Conservation (phyloP, 148 eudicot genomes). For the Rhododendron vialii region DNA sequence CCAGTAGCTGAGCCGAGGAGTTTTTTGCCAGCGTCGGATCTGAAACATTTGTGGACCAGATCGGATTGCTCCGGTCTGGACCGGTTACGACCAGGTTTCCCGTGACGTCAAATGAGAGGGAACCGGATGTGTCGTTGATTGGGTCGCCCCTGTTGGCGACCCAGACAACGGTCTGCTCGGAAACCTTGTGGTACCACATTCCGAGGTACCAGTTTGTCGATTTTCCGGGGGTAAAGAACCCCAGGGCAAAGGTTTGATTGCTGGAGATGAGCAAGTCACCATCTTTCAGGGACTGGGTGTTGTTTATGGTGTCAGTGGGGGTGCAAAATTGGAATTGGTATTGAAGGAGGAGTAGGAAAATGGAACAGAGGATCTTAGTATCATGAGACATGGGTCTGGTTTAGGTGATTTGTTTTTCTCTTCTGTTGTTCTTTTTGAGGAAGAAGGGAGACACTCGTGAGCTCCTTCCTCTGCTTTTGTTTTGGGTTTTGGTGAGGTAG, state of each 20-base stretch:
- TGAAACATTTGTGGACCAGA: conserved; percentile 38
- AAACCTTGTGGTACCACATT: conserved; percentile 33
- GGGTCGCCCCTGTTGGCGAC: conserved; percentile 56
- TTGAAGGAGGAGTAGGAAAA: background rate
- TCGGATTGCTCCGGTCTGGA: background rate
- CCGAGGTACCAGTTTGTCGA: conserved; percentile 17
- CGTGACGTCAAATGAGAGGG: conserved; percentile 15
- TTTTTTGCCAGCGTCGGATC: background rate
- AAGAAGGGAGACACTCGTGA: background rate
- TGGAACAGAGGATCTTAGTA: background rate
- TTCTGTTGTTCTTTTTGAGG: background rate
- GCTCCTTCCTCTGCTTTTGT: background rate
- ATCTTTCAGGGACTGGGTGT: background rate
- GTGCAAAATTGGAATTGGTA: background rate
- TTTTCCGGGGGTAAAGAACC: conserved; percentile 24
- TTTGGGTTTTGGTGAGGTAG: background rate
- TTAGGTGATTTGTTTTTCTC: background rate
- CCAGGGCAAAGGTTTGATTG: conserved; percentile 12
- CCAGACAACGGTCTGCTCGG: conserved; percentile 43
- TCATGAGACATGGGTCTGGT: background rate
- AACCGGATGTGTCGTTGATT: conserved; percentile 17
- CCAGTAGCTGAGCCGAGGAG: conserved; percentile 21
- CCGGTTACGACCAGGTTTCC: conserved; percentile 25
- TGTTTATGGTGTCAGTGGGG: background rate
- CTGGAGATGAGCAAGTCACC: conserved; percentile 6